Evolutionary conservation across 2,329 filamentous ascomycete species (phyloP).

Genomic region (Colletotrichum chlorophyti): DNA sequence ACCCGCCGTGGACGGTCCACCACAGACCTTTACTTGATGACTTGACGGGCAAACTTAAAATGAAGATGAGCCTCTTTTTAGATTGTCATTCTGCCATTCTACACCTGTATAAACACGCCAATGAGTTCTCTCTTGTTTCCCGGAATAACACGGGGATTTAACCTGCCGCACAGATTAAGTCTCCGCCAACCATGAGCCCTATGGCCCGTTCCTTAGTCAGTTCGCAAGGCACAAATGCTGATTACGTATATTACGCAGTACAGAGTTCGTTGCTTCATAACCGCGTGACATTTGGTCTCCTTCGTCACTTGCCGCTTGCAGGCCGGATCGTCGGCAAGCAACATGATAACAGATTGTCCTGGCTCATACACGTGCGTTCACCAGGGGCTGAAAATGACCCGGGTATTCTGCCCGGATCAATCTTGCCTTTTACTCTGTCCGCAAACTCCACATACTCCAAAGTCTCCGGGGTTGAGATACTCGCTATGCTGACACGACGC

Average conservation of each 20-base stretch:
- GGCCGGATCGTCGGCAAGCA: neutral
- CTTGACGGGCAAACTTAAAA: conserved; percentile 15
- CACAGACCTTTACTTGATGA: conserved; percentile 18
- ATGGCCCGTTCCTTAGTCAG: conserved; percentile 7
- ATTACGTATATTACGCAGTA: conserved; percentile 12
- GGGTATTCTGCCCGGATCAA: conserved; percentile 9
- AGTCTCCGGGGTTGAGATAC: conserved; percentile 75
- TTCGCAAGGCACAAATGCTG: neutral
- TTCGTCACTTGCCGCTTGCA: neutral
- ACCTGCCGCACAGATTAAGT: neutral
- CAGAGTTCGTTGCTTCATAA: conserved; percentile 6
- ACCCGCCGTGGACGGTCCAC: conserved; percentile 4
- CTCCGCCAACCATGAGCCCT: conserved; percentile 13
- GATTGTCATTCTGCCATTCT: neutral
- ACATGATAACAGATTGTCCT: neutral
- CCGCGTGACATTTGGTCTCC: neutral
- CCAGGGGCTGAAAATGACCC: neutral
- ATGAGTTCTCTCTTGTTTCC: neutral
- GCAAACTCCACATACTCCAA: conserved; percentile 74
- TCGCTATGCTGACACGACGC: conserved; percentile 57
- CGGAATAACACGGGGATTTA: conserved; percentile 1
- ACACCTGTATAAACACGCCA: neutral
- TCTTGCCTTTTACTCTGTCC: conserved; percentile 48
- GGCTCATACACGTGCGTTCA: neutral
- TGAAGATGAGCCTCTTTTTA: neutral